phyloP scores from a whole-genome alignment of 768 basidiomycete species.

The Podaxis pistillaris region DNA sequence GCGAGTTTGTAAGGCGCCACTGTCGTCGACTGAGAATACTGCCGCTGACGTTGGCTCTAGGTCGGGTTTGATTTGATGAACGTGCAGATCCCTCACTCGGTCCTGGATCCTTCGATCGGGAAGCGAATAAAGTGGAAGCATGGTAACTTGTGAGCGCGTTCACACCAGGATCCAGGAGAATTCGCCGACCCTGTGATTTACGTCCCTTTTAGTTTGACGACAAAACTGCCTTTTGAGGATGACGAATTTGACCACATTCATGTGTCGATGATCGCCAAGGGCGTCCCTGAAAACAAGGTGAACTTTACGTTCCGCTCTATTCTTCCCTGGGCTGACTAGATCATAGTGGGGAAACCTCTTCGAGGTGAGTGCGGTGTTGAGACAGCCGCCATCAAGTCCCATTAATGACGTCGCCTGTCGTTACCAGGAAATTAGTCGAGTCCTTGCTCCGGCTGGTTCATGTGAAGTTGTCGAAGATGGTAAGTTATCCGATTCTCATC shows the following conservation, averaged over 20 bases:
- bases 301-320: slow-evolving; percentile 13
- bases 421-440: slow-evolving; percentile 67
- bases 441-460: slow-evolving; percentile 66
- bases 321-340: slow-evolving; percentile 9
- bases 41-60: slow-evolving; percentile 30
- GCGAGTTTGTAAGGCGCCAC: slow-evolving; percentile 52
- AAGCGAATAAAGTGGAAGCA: slow-evolving; percentile 68
- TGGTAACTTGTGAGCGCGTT: slow-evolving; percentile 64
- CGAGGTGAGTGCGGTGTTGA: slow-evolving; percentile 42
- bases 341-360: slow-evolving; percentile 67
- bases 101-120: slow-evolving; percentile 50
- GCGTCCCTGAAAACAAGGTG: slow-evolving; percentile 76
- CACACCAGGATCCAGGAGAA: neutral
- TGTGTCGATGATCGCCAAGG: slow-evolving; percentile 60
- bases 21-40: neutral
- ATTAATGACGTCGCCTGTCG: neutral
- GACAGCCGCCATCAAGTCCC: neutral
- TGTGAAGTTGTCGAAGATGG: slow-evolving; percentile 77
- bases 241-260: slow-evolving; percentile 85
- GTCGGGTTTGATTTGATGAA: slow-evolving; percentile 81
- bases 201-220: slow-evolving; percentile 53
- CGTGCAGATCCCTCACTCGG: slow-evolving; percentile 58
- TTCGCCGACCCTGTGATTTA: slow-evolving; percentile 5
- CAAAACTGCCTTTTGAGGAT: slow-evolving; percentile 76
- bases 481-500: slow-evolving; percentile 24